These are phyloP conservation scores for Kluyveromyces lactis DNA, from an alignment of 805 yeast genomes.

Conservation along the genomic window DNA sequence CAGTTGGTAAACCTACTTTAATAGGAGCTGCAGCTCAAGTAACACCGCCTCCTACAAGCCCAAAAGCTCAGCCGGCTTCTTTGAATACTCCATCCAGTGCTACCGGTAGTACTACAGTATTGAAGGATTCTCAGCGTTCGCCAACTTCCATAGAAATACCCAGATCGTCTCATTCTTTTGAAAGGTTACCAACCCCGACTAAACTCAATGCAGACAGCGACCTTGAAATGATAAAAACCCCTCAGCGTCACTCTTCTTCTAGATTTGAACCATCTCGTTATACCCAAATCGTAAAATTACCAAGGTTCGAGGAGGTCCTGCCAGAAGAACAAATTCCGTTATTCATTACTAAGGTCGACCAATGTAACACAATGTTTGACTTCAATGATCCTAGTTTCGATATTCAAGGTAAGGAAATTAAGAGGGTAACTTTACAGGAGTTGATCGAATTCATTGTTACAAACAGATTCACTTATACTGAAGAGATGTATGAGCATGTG, in stretches of 20 bases:
- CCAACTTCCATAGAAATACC: conserved; percentile 29
- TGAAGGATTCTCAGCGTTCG: conserved; percentile 14
- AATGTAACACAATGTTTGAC: conserved; percentile 90
- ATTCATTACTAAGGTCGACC: conserved; percentile 83
- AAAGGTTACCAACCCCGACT: conserved; percentile 50
- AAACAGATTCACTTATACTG: conserved; percentile 77
- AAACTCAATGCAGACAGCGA: conserved; percentile 51
- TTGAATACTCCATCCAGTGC: conserved; percentile 7
- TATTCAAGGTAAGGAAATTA: conserved; percentile 86
- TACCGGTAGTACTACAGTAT: conserved; percentile 9
- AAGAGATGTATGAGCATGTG: conserved; percentile 82
- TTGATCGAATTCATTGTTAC: conserved; percentile 80
- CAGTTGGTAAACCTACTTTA: conserved; percentile 16
- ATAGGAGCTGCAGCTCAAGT: conserved; percentile 22
- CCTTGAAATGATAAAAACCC: conserved; percentile 73
- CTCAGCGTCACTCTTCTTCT: conserved; percentile 87
- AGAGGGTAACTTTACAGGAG: conserved; percentile 79
- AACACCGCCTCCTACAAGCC: conserved; percentile 13
- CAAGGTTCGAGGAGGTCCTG: conserved; percentile 80
- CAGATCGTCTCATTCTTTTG: conserved; percentile 43
- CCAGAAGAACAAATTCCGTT: conserved; percentile 66
- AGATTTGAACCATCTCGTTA: conserved; percentile 74
- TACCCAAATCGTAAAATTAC: conserved; percentile 65
- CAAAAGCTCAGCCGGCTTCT: conserved; percentile 9
- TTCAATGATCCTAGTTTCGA: conserved; percentile 90